Base-by-base conservation (phyloP, 1,284 basidiomycete genomes). In the Leccinum subfulvum region DNA sequence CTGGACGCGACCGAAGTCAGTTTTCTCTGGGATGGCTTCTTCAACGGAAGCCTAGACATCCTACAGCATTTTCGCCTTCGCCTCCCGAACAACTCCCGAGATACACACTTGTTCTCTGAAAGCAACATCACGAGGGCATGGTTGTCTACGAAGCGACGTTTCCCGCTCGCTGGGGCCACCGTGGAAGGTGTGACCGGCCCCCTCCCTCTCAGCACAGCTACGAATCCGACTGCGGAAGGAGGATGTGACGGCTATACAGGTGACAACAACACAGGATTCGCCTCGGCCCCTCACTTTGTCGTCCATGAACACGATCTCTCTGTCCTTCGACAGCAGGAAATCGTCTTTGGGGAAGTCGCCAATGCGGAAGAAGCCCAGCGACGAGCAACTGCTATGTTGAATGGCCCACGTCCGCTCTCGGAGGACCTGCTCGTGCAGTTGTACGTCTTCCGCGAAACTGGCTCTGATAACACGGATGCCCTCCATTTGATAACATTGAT, bases 321-420 rank as follows among this genome's bases (percentile, higher is more conserved):
- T 1, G 10, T 57, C 55, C 56, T 68, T 47, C 68, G 61, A 33
- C 61, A 61, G 7, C 30, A 2, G 3, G 60, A 67, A 21, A 49
- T 61, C 49, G 21, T 61, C 28, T 62, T 66, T 63, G 60, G 54
- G 13, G 28, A 54, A 3, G 63, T 70, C 5, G 14, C 54, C 1
- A 52, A 28, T 13, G 52, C 53, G 39, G 64, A 71, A 7, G 71
- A 68, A 10, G 64, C 53, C 1, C 61, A 51, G 26, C 13, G 3
- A 11, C 65, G 26, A 5, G 47, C 37, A 11, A 3, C 16, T 10
- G 59, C 47, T 0, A 65, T 73, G 21, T 16, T 68, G 26, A 16
- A 64, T 23, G 67, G 64, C 4, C 67, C 59, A 1, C 61, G 65
- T 13, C 62, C 52, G 23, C 72, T 75, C 8, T 75, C 72, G 18